These are phyloP conservation scores for Lipomyces anomalus DNA, from an alignment of 805 yeast species.

Conservation along the genomic window DNA sequence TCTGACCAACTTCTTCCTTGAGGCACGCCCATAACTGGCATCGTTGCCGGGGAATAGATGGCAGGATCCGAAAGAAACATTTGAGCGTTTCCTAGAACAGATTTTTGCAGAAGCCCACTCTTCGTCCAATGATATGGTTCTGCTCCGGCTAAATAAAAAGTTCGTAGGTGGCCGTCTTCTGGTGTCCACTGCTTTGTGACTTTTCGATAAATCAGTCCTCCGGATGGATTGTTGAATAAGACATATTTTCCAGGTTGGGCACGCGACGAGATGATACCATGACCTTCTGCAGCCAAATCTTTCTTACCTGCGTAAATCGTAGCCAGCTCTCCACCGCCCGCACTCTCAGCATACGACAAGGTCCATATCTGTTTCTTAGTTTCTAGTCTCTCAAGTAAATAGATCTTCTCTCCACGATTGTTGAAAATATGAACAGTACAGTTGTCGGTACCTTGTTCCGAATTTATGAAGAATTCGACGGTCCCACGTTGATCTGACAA, in stretches of 20 bases:
- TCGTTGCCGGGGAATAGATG: conserved; percentile 14
- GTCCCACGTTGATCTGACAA: conserved; percentile 7
- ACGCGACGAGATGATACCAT: conserved; percentile 19
- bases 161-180: conserved; percentile 15
- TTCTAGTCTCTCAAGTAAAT: conserved; percentile 18
- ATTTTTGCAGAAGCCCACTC: conserved; percentile 11
- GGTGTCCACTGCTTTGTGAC: conserved; percentile 22
- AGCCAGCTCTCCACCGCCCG: conserved; percentile 14
- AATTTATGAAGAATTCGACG: conserved; percentile 15
- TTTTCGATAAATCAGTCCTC: conserved; percentile 22
- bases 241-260: conserved; percentile 23
- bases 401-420: conserved; percentile 19
- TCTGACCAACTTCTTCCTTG: too few relatives aligned
- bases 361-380: conserved; percentile 20
- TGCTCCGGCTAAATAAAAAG: conserved; percentile 16
- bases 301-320: conserved; percentile 22
- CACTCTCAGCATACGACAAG: conserved; percentile 15
- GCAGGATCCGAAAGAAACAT: conserved; percentile 15
- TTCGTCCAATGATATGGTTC: conserved; percentile 21
- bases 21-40: conserved; percentile 1
- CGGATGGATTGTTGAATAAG: conserved; percentile 19
- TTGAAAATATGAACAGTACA: conserved; percentile 16
- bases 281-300: conserved; percentile 17
- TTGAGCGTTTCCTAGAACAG: conserved; percentile 7
- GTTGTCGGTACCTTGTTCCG: conserved; percentile 15